Evolutionary conservation across 352 stramenopile genomes (phyloP).

Genomic region (Globisporangium yorkense): DNA sequence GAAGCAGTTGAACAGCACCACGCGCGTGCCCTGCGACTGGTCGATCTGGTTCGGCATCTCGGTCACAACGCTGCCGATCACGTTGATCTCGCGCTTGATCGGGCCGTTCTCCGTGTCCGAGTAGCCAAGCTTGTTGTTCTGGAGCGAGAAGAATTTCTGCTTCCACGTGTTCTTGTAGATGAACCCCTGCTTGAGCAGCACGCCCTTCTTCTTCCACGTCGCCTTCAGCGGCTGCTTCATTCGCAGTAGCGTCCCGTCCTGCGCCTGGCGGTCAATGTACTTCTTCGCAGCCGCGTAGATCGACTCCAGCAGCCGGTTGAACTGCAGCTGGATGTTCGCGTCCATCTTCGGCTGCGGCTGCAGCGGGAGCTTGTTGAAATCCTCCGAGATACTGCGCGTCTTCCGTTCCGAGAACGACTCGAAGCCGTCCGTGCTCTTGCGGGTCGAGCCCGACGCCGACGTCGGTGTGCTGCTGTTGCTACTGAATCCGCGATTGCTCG

Average conservation of each 20-base stretch:
- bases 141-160: slow-evolving; percentile 79
- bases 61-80: slow-evolving; percentile 72
- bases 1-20: slow-evolving; percentile 87
- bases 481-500: slow-evolving; percentile 52
- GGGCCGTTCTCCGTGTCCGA: slow-evolving; percentile 68
- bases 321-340: slow-evolving; percentile 74
- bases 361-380: slow-evolving; percentile 51
- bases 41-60: slow-evolving; percentile 87
- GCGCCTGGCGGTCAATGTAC: slow-evolving; percentile 74
- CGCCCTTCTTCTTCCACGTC: slow-evolving; percentile 88
- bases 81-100: slow-evolving; percentile 86
- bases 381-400: slow-evolving; percentile 73
- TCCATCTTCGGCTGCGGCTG: slow-evolving; percentile 80
- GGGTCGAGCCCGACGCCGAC: slow-evolving; percentile 24
- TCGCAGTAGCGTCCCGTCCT: slow-evolving; percentile 53
- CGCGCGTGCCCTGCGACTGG: slow-evolving; percentile 77
- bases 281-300: slow-evolving; percentile 82
- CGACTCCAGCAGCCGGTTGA: slow-evolving; percentile 77
- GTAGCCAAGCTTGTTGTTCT: slow-evolving; percentile 87
- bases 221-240: slow-evolving; percentile 59
- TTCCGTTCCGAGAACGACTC: slow-evolving; percentile 44
- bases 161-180: slow-evolving; percentile 91
- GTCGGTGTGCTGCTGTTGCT: slow-evolving; percentile 66
- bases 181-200: slow-evolving; percentile 84
- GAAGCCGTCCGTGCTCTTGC: slow-evolving; percentile 52